A percentile compares a stretch with the other conserved stretches of the same genome.
Conservation (phyloP, 176 grass and related monocot genomes). For the Aechmea fasciata region DNA sequence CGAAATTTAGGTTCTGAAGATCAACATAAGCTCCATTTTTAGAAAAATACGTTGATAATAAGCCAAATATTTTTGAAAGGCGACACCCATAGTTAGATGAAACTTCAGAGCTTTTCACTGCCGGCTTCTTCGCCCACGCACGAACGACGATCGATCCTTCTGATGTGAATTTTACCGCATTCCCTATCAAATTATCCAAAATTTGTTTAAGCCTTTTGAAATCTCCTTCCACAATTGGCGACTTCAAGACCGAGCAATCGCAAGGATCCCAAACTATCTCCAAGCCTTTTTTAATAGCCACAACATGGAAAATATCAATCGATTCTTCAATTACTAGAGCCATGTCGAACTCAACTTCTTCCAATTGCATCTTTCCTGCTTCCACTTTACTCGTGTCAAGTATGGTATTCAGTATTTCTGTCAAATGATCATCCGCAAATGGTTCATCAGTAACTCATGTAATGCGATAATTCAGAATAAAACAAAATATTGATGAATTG, state of each 20-base stretch:
- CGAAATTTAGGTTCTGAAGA: background rate
- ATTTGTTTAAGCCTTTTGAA: slow-evolving; percentile 52
- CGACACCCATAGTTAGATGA: slow-evolving; percentile 24
- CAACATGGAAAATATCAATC: slow-evolving; percentile 39
- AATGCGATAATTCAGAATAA: background rate
- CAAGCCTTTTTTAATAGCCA: slow-evolving; percentile 34
- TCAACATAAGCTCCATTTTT: slow-evolving; percentile 1
- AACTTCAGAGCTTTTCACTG: slow-evolving; percentile 2
- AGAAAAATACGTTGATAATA: slow-evolving; percentile 1
- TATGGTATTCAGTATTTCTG: slow-evolving; percentile 68
- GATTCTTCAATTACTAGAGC: slow-evolving; percentile 66
- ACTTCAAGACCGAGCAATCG: slow-evolving; percentile 47
- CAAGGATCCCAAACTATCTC: slow-evolving; percentile 88
- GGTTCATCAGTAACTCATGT: background rate
- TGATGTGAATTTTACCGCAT: slow-evolving; percentile 65
- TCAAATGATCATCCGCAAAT: background rate
- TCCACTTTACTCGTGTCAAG: slow-evolving; percentile 74
- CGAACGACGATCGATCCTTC: slow-evolving; percentile 46
- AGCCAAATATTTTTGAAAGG: background rate
- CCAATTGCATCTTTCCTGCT: slow-evolving; percentile 67
- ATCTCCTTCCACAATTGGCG: slow-evolving; percentile 32
- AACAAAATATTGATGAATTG: background rate
- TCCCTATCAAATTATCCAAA: slow-evolving; percentile 72
- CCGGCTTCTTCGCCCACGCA: slow-evolving; percentile 48
- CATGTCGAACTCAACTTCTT: slow-evolving; percentile 56